Evolutionary conservation across 2,329 filamentous ascomycete species (phyloP), one percentile per base, ranked within the genome.

Genomic region (Penicillium palitans): DNA sequence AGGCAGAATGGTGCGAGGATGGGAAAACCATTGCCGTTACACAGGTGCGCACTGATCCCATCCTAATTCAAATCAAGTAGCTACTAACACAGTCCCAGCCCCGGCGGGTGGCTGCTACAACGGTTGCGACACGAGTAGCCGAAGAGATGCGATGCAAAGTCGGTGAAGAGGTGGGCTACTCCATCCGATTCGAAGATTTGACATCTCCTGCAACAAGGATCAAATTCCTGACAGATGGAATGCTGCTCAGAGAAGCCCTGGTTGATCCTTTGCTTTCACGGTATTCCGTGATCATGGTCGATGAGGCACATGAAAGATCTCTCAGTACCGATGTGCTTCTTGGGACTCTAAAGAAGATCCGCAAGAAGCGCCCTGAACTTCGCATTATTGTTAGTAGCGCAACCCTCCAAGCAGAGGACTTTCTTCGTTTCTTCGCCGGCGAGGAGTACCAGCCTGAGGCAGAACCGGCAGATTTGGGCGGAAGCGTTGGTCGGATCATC

Each of bases 261-360:
- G 90, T 97, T 4, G 95, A 99, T 74, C 95, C 95, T 13, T 78
- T 98, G 4, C 78, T 99, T 37, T 95, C 90, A 21, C 85, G 91
- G 12, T 99, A 99, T 73, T 96, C 92, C 0, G 89, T 96, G 45
- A 91, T 99, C 67, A 97, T 99, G 91, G 90, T 99, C 8, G 95
- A 99, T 71, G 93, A 98, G 76, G 95, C 93, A 7, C 95, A 99
- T 72, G 93, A 98, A 76, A 84, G 95, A 54, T 96, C 92, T 49
- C 84, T 98, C 59, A 96, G 91, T 73, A 96, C 93, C 0, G 95
- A 99, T 70, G 85, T 99, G 13, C 81, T 98, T 8, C 83, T 99
- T 4, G 93, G 95, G 0, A 79, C 98, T 15, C 76, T 99, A 40
- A 97, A 96, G 74, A 98, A 98, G 74, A 93, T 99, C 51, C 79